Evolutionary conservation across 2,329 filamentous ascomycete species (phyloP), one percentile per base, ranked within the genome.

Genomic region (Colletotrichum lindemuthianum): DNA sequence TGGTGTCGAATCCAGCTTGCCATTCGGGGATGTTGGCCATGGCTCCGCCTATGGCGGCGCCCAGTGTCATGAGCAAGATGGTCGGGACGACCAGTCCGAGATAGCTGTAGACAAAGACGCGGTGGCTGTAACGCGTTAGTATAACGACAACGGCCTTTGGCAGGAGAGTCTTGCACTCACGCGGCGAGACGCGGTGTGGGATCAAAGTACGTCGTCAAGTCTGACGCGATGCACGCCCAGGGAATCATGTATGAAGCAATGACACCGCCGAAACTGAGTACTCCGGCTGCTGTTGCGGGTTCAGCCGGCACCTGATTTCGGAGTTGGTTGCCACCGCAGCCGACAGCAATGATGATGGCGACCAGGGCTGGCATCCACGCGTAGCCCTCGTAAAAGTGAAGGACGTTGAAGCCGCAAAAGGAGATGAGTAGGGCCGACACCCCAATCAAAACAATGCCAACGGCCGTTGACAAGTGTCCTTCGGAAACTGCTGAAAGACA

Each of bases 161-260:
- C 3, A 13, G 3, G 64, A 72, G 2, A 33, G 43, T 13, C 11
- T 5, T 11, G 5, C 34, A 39, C 80, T 70, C 72, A 86, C 73
- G 80, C 81, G 2, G 85, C 55, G n/a, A 54, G 45, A 3, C 63
- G 81, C 2, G 83, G 84, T 57, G 80, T 81, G 24, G 86, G 86
- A 55, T 84, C 80, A 59, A 88, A 81, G 69, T 90, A 90, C 0
- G 86, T 86, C 0, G 85, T 85, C 60, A 89, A 84, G 70, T 90
- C 87, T 16, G 84, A 87, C 0, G 85, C 81, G 32, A 89, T 77
- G 2, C 81, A 82, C 4, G 82, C 84, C 81, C 85, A 90, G 0
- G 88, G 87, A 2, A 90, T 81, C 79, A 89, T 84, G 71, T 88
- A 89, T 0, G 85, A 85, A 0, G 88, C 86, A 4, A 90, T 82